phyloP scores from a whole-genome alignment of 768 basidiomycete genomes.

The Lentinula raphanica region DNA sequence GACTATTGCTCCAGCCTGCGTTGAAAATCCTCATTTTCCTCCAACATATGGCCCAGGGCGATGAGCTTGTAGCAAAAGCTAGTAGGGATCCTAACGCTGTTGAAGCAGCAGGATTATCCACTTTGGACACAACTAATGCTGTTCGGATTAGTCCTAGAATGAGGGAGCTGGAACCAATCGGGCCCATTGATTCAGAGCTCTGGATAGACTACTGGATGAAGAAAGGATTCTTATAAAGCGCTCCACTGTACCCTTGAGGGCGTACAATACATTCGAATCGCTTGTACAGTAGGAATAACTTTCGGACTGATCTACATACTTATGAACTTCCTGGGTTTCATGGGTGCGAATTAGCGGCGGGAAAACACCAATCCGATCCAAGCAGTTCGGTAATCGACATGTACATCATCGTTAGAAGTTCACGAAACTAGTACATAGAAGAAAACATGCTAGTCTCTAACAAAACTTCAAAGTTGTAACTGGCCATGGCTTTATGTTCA shows the following conservation, averaged over 20 bases:
- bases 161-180: constrained; percentile 11
- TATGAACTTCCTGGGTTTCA: too few relatives aligned
- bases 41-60: background rate
- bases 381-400: too few relatives aligned
- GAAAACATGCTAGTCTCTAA: too few relatives aligned
- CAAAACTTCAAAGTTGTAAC: too few relatives aligned
- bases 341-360: too few relatives aligned
- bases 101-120: constrained; percentile 4
- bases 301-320: too few relatives aligned
- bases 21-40: background rate
- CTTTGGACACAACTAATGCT: constrained; percentile 10
- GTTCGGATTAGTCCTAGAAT: constrained; percentile 12
- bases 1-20: background rate
- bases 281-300: too few relatives aligned
- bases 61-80: background rate
- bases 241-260: background rate
- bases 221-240: background rate
- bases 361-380: too few relatives aligned
- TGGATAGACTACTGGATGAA: constrained; percentile 18
- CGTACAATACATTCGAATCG: too few relatives aligned
- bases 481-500: too few relatives aligned
- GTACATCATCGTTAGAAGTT: too few relatives aligned
- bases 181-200: constrained; percentile 9
- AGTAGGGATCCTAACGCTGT: background rate
- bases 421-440: too few relatives aligned